Conservation (phyloP, 2,329 filamentous ascomycete genomes). For the Proliferodiscus dingleyae region DNA sequence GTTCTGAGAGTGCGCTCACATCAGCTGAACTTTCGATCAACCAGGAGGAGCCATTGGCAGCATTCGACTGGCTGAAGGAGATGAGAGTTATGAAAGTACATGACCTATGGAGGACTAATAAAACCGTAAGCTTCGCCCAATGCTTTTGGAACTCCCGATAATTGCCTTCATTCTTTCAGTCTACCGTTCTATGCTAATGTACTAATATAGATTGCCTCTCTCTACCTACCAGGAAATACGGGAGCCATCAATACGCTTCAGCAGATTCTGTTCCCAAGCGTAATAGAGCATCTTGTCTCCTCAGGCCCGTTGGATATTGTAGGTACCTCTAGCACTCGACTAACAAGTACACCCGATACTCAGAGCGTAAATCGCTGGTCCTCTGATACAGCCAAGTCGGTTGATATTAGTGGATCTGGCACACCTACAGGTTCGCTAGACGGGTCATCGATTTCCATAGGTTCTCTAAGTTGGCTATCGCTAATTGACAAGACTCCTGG, state of each 20-base stretch:
- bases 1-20: constrained; percentile 17
- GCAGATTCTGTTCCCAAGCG: neutral
- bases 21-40: constrained; percentile 15
- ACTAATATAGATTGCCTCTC: constrained; percentile 1
- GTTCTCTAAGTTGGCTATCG: constrained; percentile 15
- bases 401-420: neutral
- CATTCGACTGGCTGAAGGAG: constrained; percentile 30
- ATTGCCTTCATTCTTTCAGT: neutral
- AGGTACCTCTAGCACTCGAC: constrained; percentile 4
- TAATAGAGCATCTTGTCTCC: neutral
- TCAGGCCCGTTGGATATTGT: neutral
- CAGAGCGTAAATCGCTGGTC: constrained; percentile 4
- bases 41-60: constrained; percentile 25
- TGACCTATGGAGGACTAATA: constrained; percentile 25
- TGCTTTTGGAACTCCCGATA: neutral
- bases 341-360: neutral
- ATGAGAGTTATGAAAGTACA: constrained; percentile 27
- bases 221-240: neutral
- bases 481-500: constrained; percentile 7
- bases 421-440: constrained; percentile 3
- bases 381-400: neutral
- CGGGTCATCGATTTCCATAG: constrained; percentile 6
- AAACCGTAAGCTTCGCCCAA: constrained; percentile 10
- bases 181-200: neutral
- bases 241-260: constrained; percentile 4